Evolutionary conservation across 2,329 filamentous ascomycete genomes (phyloP).

Genomic region (Curvularia spicifera): DNA sequence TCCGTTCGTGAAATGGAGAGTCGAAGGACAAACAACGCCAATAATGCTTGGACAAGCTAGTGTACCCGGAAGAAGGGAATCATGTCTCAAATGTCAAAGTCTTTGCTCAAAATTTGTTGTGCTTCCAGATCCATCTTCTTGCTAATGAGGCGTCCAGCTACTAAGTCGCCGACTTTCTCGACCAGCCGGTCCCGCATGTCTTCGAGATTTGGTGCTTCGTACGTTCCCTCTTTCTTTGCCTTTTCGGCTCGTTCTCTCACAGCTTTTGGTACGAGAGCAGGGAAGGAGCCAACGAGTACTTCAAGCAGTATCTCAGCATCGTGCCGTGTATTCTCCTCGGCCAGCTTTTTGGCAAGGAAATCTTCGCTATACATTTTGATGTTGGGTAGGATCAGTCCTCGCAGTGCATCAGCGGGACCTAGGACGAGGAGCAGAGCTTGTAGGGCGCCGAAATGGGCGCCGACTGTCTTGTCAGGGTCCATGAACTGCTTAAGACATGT

Average conservation of each 20-base stretch:
- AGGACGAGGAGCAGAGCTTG: slow-evolving; percentile 80
- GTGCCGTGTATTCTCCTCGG: slow-evolving; percentile 60
- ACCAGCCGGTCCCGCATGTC: slow-evolving; percentile 50
- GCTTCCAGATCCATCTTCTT: slow-evolving; percentile 41
- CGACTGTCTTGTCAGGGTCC: slow-evolving; percentile 80
- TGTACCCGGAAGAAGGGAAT: background rate
- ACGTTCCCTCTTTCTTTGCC: slow-evolving; percentile 35
- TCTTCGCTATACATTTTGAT: slow-evolving; percentile 66
- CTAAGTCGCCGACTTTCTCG: slow-evolving; percentile 54
- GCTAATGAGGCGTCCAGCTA: slow-evolving; percentile 30
- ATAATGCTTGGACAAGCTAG: background rate
- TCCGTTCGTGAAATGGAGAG: background rate
- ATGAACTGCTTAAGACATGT: slow-evolving; percentile 92
- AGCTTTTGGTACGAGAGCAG: slow-evolving; percentile 49
- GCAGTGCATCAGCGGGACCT: slow-evolving; percentile 67
- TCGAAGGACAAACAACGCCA: background rate
- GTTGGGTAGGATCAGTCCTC: slow-evolving; percentile 70
- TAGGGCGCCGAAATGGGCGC: slow-evolving; percentile 88
- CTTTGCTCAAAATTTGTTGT: slow-evolving; percentile 14
- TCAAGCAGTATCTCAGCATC: slow-evolving; percentile 67
- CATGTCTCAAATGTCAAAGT: slow-evolving; percentile 11
- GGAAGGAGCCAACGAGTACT: slow-evolving; percentile 63
- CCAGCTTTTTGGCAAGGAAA: slow-evolving; percentile 60
- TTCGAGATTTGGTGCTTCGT: slow-evolving; percentile 52
- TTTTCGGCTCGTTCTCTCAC: slow-evolving; percentile 46